Evolutionary conservation across 192 early-diverging fungal genomes (phyloP).

Genomic region (Backusella circina): DNA sequence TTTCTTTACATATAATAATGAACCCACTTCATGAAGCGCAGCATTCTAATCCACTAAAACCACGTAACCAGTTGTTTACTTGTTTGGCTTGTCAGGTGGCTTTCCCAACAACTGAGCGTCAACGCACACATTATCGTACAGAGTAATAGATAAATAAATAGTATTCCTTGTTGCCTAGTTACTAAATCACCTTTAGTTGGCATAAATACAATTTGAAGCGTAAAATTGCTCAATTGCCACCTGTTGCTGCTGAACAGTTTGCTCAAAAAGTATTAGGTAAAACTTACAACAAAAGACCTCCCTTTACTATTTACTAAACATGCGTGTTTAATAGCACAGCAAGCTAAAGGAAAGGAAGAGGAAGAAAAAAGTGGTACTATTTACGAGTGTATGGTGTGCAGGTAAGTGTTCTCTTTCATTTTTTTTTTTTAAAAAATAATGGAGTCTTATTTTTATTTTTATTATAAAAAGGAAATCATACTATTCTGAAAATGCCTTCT

Average conservation of each 20-base stretch:
- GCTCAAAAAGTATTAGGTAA: constrained; percentile 64
- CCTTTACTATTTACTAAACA: background rate
- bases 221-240: constrained; percentile 88
- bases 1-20: background rate
- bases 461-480: constrained; percentile 22
- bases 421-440: background rate
- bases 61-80: constrained; percentile 56
- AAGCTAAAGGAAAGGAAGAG: constrained; percentile 52
- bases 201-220: constrained; percentile 99
- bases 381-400: constrained; percentile 51
- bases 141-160: constrained; percentile 51
- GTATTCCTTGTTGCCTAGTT: background rate
- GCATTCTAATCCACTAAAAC: constrained; percentile 9
- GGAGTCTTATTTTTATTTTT: background rate
- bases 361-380: constrained; percentile 29
- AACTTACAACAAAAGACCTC: background rate
- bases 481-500: constrained; percentile 78
- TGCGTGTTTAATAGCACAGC: constrained; percentile 42
- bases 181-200: constrained; percentile 53
- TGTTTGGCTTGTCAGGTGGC: constrained; percentile 92
- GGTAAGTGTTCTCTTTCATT: constrained; percentile 12
- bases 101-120: constrained; percentile 86
- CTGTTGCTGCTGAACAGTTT: constrained; percentile 84
- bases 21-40: background rate
- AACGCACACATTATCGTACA: constrained; percentile 90